phyloP scores from a whole-genome alignment of 1,139 yeast species.

The Meyerozyma smithsonii region DNA sequence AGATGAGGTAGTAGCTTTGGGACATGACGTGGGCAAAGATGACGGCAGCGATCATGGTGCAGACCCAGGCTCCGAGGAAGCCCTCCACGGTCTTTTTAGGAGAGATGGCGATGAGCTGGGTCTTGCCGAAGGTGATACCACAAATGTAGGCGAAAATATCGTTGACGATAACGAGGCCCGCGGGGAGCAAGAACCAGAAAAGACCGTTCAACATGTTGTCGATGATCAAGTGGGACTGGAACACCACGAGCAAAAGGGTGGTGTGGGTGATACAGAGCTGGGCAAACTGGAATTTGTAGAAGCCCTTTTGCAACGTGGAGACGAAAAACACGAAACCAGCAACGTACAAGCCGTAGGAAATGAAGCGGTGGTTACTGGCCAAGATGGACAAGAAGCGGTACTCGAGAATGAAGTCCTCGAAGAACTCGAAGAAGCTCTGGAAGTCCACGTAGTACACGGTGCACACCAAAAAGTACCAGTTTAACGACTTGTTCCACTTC shows the following conservation, averaged over 20 bases:
- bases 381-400: slow-evolving; percentile 37
- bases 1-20: slow-evolving; percentile 70
- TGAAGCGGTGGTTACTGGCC: slow-evolving; percentile 72
- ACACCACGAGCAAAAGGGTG: slow-evolving; percentile 84
- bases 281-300: slow-evolving; percentile 86
- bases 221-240: slow-evolving; percentile 91
- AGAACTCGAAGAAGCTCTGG: slow-evolving; percentile 66
- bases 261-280: slow-evolving; percentile 93
- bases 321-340: slow-evolving; percentile 90
- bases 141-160: slow-evolving; percentile 96
- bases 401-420: slow-evolving; percentile 40
- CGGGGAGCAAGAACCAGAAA: slow-evolving; percentile 93
- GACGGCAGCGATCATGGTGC: slow-evolving; percentile 76
- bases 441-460: slow-evolving; percentile 89
- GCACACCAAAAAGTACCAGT: slow-evolving; percentile 82
- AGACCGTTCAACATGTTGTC: slow-evolving; percentile 86
- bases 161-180: slow-evolving; percentile 85
- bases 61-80: slow-evolving; percentile 95
- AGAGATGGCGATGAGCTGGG: slow-evolving; percentile 87
- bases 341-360: slow-evolving; percentile 79
- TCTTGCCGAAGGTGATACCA: slow-evolving; percentile 93
- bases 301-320: slow-evolving; percentile 83
- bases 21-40: slow-evolving; percentile 60
- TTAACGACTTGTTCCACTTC: slow-evolving; percentile 78
- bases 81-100: slow-evolving; percentile 99